Base-by-base conservation (phyloP, 495 filamentous ascomycete genomes). In the Cercophora newfieldiana region DNA sequence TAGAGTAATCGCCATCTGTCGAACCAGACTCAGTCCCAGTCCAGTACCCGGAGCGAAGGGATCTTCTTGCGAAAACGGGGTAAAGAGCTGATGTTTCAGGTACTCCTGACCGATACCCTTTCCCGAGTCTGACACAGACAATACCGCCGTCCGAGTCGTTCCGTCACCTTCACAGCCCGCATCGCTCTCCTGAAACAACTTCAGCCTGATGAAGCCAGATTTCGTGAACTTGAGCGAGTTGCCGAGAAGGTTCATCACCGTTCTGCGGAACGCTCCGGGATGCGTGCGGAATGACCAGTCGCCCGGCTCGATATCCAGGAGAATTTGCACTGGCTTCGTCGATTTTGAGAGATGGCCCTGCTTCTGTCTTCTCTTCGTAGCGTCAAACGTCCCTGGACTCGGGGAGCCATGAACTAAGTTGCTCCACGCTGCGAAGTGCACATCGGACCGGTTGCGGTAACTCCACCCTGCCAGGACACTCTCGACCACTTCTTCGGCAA, bases 171-270 rank as follows among this genome's bases (percentile, higher is more conserved):
- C 37, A 44, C 37, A 44, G 4, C 12, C 37, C 4, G 50, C 72
- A 50, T 66, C 63, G 65, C 78, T 73, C 3, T 80, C 72, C 21
- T 85, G 80, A 31, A 79, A 81, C n/a, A 92, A 71, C 0, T 75
- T 83, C 19, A 95, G 73, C 2, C 80, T 80, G 47, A 95, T 89
- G 59, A 80, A 87, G 3, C 91, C 91, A 1, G 78, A 75, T 3
- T 82, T 82, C 5, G 88, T 92, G 68, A 91, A 93, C 67, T 95
- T 95, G 71, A 94, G 83, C 0, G 91, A 86, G 75, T 95, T 95
- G 14, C 91, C 90, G 61, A 92, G 87, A 1, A 95, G 68, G 66
- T 95, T 93, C 88, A 93, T 90, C 28, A 94, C 83, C 54, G 92
- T 85, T 1, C 91, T 85, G 21, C 89, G 83, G 33, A 92, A 76